Evolutionary conservation across 2,329 filamentous ascomycete species (phyloP).

Genomic region (Rosellinia necatrix): DNA sequence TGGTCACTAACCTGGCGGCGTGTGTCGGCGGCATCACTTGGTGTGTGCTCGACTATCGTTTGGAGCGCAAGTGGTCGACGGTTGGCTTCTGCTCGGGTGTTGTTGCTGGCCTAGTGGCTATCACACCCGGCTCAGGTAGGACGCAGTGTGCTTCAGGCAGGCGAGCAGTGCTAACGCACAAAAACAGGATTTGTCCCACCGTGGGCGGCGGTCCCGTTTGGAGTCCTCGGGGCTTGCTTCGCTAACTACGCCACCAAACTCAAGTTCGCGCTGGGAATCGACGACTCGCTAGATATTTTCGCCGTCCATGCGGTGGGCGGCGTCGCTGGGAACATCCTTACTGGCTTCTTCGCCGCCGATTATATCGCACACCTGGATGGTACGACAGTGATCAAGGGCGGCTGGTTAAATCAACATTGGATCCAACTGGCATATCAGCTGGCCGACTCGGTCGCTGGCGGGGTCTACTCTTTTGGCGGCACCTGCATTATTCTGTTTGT

Average conservation of each 20-base stretch:
- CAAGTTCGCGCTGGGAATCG: conserved; percentile 80
- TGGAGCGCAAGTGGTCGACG: conserved; percentile 90
- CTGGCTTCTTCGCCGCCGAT: conserved; percentile 81
- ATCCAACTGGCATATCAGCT: conserved; percentile 83
- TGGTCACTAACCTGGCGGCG: conserved; percentile 85
- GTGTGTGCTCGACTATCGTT: conserved; percentile 85
- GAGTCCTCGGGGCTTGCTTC: conserved; percentile 73
- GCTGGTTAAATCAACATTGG: conserved; percentile 85
- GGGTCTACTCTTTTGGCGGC: conserved; percentile 76
- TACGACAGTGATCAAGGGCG: conserved; percentile 67
- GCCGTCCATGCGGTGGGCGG: conserved; percentile 81
- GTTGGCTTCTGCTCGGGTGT: conserved; percentile 93
- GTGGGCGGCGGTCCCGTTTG: conserved; percentile 83
- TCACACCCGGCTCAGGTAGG: conserved; percentile 81
- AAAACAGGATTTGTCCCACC: conserved; percentile 70
- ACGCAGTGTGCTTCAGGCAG: neutral
- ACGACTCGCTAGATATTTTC: conserved; percentile 88
- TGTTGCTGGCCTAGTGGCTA: conserved; percentile 83
- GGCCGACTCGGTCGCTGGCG: conserved; percentile 77
- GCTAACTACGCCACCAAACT: conserved; percentile 92
- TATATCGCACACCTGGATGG: conserved; percentile 85
- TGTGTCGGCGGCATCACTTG: conserved; percentile 85
- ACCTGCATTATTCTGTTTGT: conserved; percentile 80
- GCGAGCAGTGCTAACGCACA: conserved; percentile 10
- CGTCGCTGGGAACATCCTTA: conserved; percentile 77